phyloP scores from a whole-genome alignment of 2,329 filamentous ascomycete genomes.

The Aspergillus pseudoterreus region DNA sequence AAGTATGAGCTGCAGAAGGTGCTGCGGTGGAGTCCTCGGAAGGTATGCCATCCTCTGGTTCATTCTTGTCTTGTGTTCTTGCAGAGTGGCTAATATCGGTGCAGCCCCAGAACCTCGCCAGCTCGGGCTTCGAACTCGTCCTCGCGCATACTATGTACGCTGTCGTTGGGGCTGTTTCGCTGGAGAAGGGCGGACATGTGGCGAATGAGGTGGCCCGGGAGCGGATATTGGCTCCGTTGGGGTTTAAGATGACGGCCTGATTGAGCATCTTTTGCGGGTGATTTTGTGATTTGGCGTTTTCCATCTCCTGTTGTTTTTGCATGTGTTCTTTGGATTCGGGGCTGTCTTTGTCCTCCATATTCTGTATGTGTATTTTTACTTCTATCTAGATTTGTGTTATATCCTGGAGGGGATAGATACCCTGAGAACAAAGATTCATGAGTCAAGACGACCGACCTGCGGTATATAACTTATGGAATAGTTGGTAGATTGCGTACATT shows the following conservation, averaged over 20 bases:
- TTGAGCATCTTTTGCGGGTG: slow-evolving; percentile 24
- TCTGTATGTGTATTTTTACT: slow-evolving; percentile 33
- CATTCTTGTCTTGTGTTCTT: slow-evolving; percentile 2
- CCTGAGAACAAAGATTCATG: slow-evolving; percentile 3
- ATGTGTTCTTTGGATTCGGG: slow-evolving; percentile 17
- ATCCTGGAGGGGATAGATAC: slow-evolving; percentile 24
- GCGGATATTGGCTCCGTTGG: slow-evolving; percentile 61
- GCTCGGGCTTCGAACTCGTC: slow-evolving; percentile 72
- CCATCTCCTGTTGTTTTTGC: slow-evolving; percentile 20
- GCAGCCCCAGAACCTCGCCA: slow-evolving; percentile 62
- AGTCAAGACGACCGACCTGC: no score
- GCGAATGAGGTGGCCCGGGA: slow-evolving; percentile 73
- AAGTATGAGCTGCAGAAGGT: slow-evolving; percentile 70
- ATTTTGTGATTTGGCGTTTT: slow-evolving; percentile 32
- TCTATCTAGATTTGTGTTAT: slow-evolving; percentile 20
- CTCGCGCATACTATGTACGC: slow-evolving; percentile 76
- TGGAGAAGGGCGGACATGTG: slow-evolving; percentile 78
- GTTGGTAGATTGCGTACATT: neutral
- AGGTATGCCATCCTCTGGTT: slow-evolving; percentile 53
- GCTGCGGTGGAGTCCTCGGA: slow-evolving; percentile 81
- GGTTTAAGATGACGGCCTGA: slow-evolving; percentile 30
- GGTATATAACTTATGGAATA: no score
- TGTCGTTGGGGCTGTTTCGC: slow-evolving; percentile 81
- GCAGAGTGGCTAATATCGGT: neutral
- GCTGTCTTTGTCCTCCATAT: slow-evolving; percentile 17